Base-by-base conservation (phyloP, 805 yeast genomes). In the Saccharomycopsis microspora region DNA sequence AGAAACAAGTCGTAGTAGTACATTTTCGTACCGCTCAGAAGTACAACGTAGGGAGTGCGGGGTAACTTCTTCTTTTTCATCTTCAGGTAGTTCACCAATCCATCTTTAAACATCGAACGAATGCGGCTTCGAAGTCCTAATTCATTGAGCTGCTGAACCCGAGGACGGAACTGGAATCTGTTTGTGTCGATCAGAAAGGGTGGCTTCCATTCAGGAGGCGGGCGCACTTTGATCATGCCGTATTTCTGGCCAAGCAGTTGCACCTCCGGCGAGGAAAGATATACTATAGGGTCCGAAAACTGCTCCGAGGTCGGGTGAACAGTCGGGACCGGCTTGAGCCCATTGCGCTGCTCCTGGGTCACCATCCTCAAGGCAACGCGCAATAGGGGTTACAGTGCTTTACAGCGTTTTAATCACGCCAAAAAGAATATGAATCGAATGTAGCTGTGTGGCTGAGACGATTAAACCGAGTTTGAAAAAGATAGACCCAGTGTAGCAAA, bases 211-310 rank as follows among this genome's bases (percentile, higher is more conserved):
- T 55, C 56, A 0, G 50, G 50, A 0, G 90, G 89, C 4, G 94
- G 81, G 5, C 74, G 67, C 3, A 89, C 60, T 58, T 88, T 89
- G 41, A 87, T 63, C 57, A 93, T 88, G 0, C 96, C 96, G 60
- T 71, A 77, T 32, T 64, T 60, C 33, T 60, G 63, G 3, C 93
- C 95, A 6, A 70, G 56, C 2, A 57, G 44, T 2, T 56, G 54
- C 0, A 70, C 67, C 8, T 64, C 60, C 1, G 77, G 61, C 9
- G 74, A 67, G 28, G 83, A 81, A 11, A 85, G 65, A 54, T 79
- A 82, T n/a, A 60, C 61, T 27, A 82, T 74, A 1, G 95, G 94
- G 59, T 82, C 80, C 7, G 62, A 57, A 51, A 80, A 75, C 55
- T 84, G 80, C 30, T 68, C 69, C 19, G 63, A 64, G 1, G 79